Percentiles rank a stretch among this genome's conserved stretches.
These are phyloP conservation scores for Penicillium longicatenatum DNA, from an alignment of 495 filamentous ascomycete species.

Conservation along the genomic window DNA sequence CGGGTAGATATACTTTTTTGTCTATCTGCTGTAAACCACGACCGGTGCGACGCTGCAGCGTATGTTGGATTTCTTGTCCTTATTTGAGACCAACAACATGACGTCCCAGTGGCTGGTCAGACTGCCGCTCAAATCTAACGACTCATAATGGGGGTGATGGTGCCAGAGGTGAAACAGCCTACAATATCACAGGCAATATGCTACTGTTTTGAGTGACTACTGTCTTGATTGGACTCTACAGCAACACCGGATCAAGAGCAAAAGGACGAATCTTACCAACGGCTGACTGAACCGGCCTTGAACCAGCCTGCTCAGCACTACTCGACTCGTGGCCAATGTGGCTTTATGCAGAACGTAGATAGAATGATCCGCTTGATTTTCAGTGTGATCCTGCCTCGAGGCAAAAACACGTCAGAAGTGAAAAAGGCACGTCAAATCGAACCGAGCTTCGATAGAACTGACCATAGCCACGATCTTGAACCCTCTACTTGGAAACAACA, in stretches of 20 bases:
- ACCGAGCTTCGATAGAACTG: not conserved
- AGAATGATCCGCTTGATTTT: constrained; percentile 17
- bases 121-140: not conserved
- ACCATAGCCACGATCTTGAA: not conserved
- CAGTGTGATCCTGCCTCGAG: constrained; percentile 12
- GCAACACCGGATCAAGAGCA: not conserved
- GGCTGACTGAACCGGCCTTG: not conserved
- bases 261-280: not conserved
- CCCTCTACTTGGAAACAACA: not conserved
- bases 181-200: not conserved
- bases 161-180: not conserved
- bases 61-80: not conserved
- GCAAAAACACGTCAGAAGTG: constrained; percentile 6
- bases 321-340: constrained; percentile 6
- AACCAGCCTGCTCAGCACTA: not conserved
- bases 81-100: not conserved
- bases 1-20: constrained; percentile 4
- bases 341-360: constrained; percentile 34
- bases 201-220: not conserved
- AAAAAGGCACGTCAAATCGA: not conserved
- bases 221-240: not conserved
- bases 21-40: constrained; percentile 23
- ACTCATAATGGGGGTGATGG: not conserved
- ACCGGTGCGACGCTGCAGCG: constrained; percentile 2
- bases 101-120: not conserved